Percentiles rank a stretch among this genome's conserved stretches.
These are phyloP conservation scores for Echinosophora koreensis DNA, from an alignment of 306 rosid species.

Conservation along the genomic window DNA sequence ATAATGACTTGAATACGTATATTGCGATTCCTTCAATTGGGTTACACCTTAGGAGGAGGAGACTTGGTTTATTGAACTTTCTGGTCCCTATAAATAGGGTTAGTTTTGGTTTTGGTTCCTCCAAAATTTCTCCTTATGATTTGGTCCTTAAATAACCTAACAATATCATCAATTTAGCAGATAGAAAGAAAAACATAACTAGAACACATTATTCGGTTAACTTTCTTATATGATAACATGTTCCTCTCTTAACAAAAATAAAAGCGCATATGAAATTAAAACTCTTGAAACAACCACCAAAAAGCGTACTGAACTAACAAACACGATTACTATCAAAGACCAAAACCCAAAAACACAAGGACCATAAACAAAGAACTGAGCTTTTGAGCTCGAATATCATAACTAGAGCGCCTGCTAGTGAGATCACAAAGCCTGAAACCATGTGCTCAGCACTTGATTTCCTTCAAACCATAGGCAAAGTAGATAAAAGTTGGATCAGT, in stretches of 20 bases:
- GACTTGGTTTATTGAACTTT: too few relatives aligned
- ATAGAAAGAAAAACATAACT: neutral
- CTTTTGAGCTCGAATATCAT: neutral
- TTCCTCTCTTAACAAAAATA: neutral
- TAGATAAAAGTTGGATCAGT: slow-evolving; percentile 90
- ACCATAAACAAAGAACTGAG: neutral
- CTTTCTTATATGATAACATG: neutral
- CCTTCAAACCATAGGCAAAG: slow-evolving; percentile 81
- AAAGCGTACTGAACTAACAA: slow-evolving; percentile 16
- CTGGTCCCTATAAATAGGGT: too few relatives aligned
- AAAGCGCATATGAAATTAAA: neutral
- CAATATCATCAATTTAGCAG: neutral
- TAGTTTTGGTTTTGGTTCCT: too few relatives aligned
- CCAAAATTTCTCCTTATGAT: too few relatives aligned
- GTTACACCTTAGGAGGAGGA: too few relatives aligned
- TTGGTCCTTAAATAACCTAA: too few relatives aligned
- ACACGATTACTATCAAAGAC: neutral
- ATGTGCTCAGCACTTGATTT: slow-evolving; percentile 77
- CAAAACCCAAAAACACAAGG: slow-evolving; percentile 23
- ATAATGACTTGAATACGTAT: too few relatives aligned
- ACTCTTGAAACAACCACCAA: slow-evolving; percentile 10
- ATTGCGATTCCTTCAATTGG: too few relatives aligned
- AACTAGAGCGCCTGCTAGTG: neutral
- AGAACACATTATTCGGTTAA: slow-evolving; percentile 7
- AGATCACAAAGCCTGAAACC: neutral